Conservation (phyloP, 2,329 filamentous ascomycete genomes). For the Colletotrichum orchidophilum region DNA sequence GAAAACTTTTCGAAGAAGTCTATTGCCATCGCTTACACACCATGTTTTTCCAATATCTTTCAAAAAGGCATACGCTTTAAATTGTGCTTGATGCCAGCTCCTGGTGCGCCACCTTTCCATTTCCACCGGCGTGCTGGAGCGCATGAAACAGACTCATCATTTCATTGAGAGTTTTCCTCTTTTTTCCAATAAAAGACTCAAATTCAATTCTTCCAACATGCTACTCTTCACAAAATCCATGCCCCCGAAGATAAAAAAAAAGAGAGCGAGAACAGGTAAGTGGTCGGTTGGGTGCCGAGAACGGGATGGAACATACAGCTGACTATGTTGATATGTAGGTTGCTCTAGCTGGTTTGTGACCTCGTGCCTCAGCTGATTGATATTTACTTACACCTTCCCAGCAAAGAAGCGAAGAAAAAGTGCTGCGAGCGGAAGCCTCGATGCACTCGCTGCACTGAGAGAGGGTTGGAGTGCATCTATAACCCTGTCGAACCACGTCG, state of each 20-base stretch:
- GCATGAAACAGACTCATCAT: background rate
- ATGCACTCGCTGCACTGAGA: slow-evolving; percentile 60
- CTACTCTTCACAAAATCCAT: background rate
- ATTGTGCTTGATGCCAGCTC: background rate
- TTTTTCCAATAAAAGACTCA: background rate
- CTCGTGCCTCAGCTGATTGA: background rate
- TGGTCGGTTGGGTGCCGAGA: background rate
- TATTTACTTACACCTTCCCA: background rate
- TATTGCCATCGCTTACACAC: background rate
- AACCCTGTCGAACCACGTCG: slow-evolving; percentile 53
- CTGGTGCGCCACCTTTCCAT: background rate
- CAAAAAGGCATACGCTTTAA: background rate
- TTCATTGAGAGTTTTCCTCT: background rate
- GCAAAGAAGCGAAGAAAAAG: slow-evolving; percentile 60
- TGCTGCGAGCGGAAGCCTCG: slow-evolving; percentile 61
- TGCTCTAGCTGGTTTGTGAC: slow-evolving; percentile 60
- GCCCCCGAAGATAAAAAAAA: background rate
- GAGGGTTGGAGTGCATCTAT: slow-evolving; percentile 58
- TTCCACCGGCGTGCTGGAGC: background rate
- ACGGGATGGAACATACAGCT: background rate
- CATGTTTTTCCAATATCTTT: background rate
- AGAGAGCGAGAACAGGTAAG: background rate
- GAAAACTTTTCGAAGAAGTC: background rate
- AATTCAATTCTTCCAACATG: background rate
- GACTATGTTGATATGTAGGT: slow-evolving; percentile 44